Evolutionary conservation across 371 early-diverging fungal species (phyloP), one percentile per base, ranked within the genome.

Genomic region (Actinomucor elegans): DNA sequence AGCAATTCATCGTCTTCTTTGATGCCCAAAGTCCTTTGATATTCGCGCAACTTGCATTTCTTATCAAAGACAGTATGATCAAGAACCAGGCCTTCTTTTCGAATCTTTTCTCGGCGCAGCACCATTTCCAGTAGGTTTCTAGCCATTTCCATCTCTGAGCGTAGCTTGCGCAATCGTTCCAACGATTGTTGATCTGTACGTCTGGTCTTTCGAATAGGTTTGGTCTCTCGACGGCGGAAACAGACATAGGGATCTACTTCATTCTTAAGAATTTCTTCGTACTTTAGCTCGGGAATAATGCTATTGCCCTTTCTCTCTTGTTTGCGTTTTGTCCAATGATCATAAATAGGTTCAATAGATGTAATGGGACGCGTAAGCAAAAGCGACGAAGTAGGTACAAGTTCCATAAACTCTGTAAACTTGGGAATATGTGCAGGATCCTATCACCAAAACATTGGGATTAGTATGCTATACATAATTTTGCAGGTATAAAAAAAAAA

Each of bases 171-270:
- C 32, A 97, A 75, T 52, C 91, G 87, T 45, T 96, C 91, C 23
- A 94, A 59, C 4, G 92, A 87, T 45, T 87, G 88, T 36, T 86
- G 82, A 65, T 98, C 97, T 15, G 88, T 87, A n/a, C 94, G 88
- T 43, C 96, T 73, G 7, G 94, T 91, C 63, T 95, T 95, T 26
- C 98, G 90, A 10, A 88, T 59, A 5, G 85, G 85, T 60, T 90
- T 91, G 45, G 93, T 83, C 66, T 97, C 98, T 27, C 98, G 84
- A 37, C 92, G 87, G 44, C 98, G 90, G 78, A 98, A 98, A 61
- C 98, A 98, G n/a, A 95, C 86, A 66, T 94, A 98, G 0, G 98
- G 95, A 63, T 97, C 94, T 29, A 80, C 71, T 52, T 94, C 96
- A 24, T 85, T 74, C 46, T 85, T 84, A 6, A 47, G 11, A 4